Percentiles rank a stretch among this genome's conserved stretches.
phyloP scores from a whole-genome alignment of 257 asterid genomes.

The Solanum neorickii region DNA sequence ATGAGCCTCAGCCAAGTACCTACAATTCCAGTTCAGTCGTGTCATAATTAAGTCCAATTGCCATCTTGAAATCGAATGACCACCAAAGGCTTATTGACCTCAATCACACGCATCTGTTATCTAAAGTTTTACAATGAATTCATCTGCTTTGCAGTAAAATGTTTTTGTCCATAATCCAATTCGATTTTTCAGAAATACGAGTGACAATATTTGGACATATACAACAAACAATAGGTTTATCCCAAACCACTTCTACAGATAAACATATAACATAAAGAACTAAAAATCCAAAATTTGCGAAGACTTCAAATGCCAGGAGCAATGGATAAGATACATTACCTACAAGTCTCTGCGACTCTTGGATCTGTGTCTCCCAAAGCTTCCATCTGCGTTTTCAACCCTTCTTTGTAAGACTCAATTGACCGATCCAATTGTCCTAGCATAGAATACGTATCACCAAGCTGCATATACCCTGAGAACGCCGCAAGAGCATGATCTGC shows the following conservation, averaged over 20 bases:
- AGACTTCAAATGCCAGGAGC: not conserved
- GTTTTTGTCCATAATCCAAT: not conserved
- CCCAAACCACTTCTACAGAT: not conserved
- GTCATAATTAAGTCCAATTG: not conserved
- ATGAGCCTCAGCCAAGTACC: conserved; percentile 96
- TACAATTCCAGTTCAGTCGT: conserved; percentile 10
- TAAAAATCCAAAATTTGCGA: not conserved
- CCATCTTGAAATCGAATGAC: not conserved
- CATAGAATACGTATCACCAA: conserved; percentile 96
- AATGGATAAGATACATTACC: conserved; percentile 22
- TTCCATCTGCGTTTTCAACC: conserved; percentile 85
- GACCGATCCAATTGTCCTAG: conserved; percentile 92
- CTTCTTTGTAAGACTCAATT: conserved; percentile 67
- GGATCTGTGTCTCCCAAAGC: conserved; percentile 95
- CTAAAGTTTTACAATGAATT: not conserved
- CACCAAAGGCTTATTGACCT: not conserved
- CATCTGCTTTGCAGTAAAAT: not conserved
- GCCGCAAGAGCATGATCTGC: conserved; percentile 95
- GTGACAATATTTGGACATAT: not conserved
- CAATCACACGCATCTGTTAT: not conserved
- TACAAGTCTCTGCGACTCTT: conserved; percentile 90
- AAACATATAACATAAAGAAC: not conserved
- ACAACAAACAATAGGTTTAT: not conserved
- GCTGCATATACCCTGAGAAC: conserved; percentile 89
- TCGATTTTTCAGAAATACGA: not conserved